Evolutionary conservation across 108 stramenopile species (phyloP), one percentile per base, ranked within the genome.

Genomic region (Skeletonema tropicum): DNA sequence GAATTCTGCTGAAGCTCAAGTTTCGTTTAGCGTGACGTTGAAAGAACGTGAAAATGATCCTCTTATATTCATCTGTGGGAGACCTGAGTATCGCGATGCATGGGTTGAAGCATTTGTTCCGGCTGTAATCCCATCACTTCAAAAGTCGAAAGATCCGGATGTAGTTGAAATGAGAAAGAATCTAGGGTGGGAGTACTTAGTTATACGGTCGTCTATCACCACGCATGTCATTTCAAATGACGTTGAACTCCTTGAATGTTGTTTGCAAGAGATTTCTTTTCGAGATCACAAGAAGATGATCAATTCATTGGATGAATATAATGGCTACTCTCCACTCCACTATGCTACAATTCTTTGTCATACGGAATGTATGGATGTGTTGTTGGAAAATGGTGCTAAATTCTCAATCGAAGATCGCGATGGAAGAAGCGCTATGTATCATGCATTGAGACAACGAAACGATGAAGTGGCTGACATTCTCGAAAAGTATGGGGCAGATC

Each of bases 281-380:
- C 31, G 35, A 12, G 29, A 49, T n/a, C 30, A 14, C 15, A 26
- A 11, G 29, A 15, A 8, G 49, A 41, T 74, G 33, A 41, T 74
- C 6, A 68, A 79, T 58, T 7, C 15, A 49, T 39, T 73, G 14
- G 77, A 79, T 46, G 55, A 58, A 4, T 79, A 48, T 57, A 72
- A 73, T 61, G 65, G 71, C 9, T 73, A 59, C 36, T 67, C 77
- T 21, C 45, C 77, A 5, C 21, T 79, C 30, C 77, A 79, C 31
- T 79, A 79, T 60, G 77, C 77, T 19, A 68, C 72, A 9, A 73
- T 73, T 21, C 65, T 61, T 38, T 45, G 60, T 21, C 64, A 79
- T 36, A 33, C 55, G 33, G 14, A 67, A 66, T 73, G 71, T 39
- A 66, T 79, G 41, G 72, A 73, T 15, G 65, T 73, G 42, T 63